phyloP scores from a whole-genome alignment of 1,284 basidiomycete species.

The Tilletia caries region DNA sequence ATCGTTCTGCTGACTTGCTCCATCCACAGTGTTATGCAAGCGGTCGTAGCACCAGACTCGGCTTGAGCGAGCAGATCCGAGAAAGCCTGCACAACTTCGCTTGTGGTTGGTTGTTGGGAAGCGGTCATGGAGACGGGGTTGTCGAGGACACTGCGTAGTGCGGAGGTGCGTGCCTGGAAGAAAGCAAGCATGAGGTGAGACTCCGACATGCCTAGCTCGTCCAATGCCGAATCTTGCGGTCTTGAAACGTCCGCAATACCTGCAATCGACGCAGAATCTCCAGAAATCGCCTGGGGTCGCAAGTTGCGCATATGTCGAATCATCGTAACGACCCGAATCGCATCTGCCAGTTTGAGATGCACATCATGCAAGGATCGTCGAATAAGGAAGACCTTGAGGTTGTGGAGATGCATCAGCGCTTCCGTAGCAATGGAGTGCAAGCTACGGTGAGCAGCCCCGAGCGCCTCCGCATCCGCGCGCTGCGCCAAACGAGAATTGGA shows the following conservation, averaged over 20 bases:
- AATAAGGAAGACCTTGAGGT: background rate
- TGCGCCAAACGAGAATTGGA: background rate
- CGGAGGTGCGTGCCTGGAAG: constrained; percentile 8
- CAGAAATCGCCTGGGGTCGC: background rate
- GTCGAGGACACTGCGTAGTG: background rate
- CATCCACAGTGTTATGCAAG: background rate
- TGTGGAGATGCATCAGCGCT: constrained; percentile 3
- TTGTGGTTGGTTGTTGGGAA: background rate
- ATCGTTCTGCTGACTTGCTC: background rate
- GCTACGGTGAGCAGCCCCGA: background rate
- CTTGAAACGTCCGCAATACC: background rate
- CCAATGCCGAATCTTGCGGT: background rate
- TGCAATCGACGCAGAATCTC: background rate
- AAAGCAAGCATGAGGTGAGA: constrained; percentile 7
- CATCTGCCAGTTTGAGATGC: background rate
- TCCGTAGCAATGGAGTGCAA: constrained; percentile 1
- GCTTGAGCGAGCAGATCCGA: background rate
- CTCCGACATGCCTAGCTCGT: constrained; percentile 11
- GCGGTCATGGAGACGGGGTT: background rate
- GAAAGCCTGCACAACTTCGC: background rate
- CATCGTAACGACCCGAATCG: constrained; percentile 9
- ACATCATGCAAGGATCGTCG: background rate
- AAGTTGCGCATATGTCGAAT: constrained; percentile 5
- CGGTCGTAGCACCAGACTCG: background rate
- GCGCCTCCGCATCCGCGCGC: background rate